phyloP scores from a whole-genome alignment of 1,284 basidiomycete species.

The Cutaneotrichosporon dermatis region DNA sequence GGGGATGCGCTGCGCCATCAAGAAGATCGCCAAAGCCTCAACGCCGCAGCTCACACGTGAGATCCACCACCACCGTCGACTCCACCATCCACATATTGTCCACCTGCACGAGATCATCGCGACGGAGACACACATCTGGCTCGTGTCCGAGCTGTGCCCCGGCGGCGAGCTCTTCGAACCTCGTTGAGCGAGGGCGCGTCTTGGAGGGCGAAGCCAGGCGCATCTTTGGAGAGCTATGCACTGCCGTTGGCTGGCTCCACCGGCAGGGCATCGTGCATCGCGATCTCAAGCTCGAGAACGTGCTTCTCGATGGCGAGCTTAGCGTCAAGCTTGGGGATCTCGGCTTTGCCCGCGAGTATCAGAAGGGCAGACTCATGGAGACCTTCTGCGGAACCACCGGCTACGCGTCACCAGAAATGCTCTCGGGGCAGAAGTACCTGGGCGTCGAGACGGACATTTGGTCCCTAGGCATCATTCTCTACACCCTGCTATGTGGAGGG shows the following conservation, averaged over 20 bases:
- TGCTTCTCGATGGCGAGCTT: slow-evolving; percentile 80
- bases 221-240: slow-evolving; percentile 89
- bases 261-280: slow-evolving; percentile 85
- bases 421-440: slow-evolving; percentile 80
- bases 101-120: slow-evolving; percentile 98
- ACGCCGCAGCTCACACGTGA: slow-evolving; percentile 88
- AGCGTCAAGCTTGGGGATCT: slow-evolving; percentile 91
- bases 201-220: slow-evolving; percentile 75
- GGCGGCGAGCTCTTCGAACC: slow-evolving; percentile 97
- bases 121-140: slow-evolving; percentile 92
- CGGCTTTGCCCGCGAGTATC: slow-evolving; percentile 93
- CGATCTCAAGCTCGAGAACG: slow-evolving; percentile 94
- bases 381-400: slow-evolving; percentile 93
- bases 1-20: slow-evolving; percentile 85
- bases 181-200: slow-evolving; percentile 86
- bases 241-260: slow-evolving; percentile 90
- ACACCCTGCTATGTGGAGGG: slow-evolving; percentile 86
- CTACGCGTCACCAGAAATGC: slow-evolving; percentile 92
- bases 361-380: slow-evolving; percentile 76
- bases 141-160: slow-evolving; percentile 91
- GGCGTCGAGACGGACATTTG: slow-evolving; percentile 94
- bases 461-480: slow-evolving; percentile 94
- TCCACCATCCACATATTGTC: slow-evolving; percentile 91
- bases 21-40: slow-evolving; percentile 92
- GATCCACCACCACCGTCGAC: slow-evolving; percentile 93